phyloP scores from a whole-genome alignment of 2,329 filamentous ascomycete species.

The Tolypocladium inflatum region DNA sequence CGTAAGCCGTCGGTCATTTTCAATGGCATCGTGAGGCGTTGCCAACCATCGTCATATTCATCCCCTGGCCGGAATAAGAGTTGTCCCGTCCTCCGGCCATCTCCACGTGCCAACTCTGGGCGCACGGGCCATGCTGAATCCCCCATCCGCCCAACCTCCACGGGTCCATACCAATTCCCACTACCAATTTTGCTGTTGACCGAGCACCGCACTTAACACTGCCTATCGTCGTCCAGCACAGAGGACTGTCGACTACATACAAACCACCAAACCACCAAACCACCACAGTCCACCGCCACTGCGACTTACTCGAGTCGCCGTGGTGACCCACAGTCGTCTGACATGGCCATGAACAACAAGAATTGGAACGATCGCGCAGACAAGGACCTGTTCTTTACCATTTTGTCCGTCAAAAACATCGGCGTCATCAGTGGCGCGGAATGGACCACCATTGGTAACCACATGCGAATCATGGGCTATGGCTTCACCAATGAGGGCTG shows the following conservation, averaged over 20 bases:
- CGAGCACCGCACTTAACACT: conserved; percentile 26
- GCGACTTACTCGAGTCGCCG: background rate
- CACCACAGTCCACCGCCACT: background rate
- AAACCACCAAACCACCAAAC: background rate
- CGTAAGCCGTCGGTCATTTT: background rate
- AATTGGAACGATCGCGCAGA: conserved; percentile 54
- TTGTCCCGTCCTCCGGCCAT: conserved; percentile 5
- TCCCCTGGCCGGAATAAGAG: conserved; percentile 4
- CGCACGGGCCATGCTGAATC: conserved; percentile 17
- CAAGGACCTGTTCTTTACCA: conserved; percentile 55
- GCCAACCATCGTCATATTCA: background rate
- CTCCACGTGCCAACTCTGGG: conserved; percentile 1
- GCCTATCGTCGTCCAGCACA: conserved; percentile 13
- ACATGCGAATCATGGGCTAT: conserved; percentile 50
- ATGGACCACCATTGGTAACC: conserved; percentile 53
- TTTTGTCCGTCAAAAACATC: conserved; percentile 52
- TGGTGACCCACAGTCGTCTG: conserved; percentile 4
- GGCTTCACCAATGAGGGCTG: conserved; percentile 57
- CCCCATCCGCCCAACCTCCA: conserved; percentile 11
- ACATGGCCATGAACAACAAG: conserved; percentile 39
- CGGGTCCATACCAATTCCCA: conserved; percentile 20
- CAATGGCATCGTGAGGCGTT: background rate
- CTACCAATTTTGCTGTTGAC: conserved; percentile 32
- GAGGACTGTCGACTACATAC: background rate
- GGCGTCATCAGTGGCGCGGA: conserved; percentile 52